These are phyloP conservation scores for Stemphylium lycopersici DNA, from an alignment of 2,329 filamentous ascomycete genomes.

Conservation along the genomic window DNA sequence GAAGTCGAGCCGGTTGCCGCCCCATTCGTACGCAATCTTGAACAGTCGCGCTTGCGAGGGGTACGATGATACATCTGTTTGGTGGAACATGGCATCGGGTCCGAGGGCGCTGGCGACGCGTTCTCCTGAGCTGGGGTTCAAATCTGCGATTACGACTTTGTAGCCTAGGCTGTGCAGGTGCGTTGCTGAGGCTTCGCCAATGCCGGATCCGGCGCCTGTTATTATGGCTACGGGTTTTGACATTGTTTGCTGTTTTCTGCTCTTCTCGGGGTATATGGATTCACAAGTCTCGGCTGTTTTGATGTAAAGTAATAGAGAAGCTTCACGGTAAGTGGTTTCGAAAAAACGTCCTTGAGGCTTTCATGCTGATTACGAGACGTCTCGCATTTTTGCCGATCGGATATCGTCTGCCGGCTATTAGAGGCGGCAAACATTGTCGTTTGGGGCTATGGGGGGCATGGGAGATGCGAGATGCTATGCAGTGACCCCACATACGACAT, in stretches of 20 bases:
- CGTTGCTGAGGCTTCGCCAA: slow-evolving; percentile 52
- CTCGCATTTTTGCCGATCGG: background rate
- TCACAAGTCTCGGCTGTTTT: background rate
- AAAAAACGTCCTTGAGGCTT: background rate
- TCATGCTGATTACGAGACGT: background rate
- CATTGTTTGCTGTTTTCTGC: slow-evolving; percentile 25
- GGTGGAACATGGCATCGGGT: slow-evolving; percentile 43
- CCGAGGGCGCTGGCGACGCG: slow-evolving; percentile 39
- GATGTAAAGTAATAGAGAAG: background rate
- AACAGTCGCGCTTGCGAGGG: slow-evolving; percentile 48
- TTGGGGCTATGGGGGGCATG: slow-evolving; percentile 4
- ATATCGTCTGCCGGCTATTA: slow-evolving; percentile 1
- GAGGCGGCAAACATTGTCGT: background rate
- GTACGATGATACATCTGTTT: slow-evolving; percentile 51
- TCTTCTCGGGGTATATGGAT: background rate
- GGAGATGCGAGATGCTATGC: background rate
- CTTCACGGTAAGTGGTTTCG: background rate
- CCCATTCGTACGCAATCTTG: slow-evolving; percentile 51
- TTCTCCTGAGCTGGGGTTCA: slow-evolving; percentile 43
- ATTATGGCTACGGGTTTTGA: slow-evolving; percentile 52
- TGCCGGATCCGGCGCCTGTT: slow-evolving; percentile 54
- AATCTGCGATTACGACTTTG: slow-evolving; percentile 54
- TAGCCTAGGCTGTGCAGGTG: slow-evolving; percentile 50
- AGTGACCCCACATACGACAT: slow-evolving; percentile 18
- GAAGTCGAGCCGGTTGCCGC: slow-evolving; percentile 51